A percentile compares a stretch with the other conserved stretches of the same genome.
phyloP scores from a whole-genome alignment of 2,329 filamentous ascomycete genomes.

The Allantophomopsis cytisporea region DNA sequence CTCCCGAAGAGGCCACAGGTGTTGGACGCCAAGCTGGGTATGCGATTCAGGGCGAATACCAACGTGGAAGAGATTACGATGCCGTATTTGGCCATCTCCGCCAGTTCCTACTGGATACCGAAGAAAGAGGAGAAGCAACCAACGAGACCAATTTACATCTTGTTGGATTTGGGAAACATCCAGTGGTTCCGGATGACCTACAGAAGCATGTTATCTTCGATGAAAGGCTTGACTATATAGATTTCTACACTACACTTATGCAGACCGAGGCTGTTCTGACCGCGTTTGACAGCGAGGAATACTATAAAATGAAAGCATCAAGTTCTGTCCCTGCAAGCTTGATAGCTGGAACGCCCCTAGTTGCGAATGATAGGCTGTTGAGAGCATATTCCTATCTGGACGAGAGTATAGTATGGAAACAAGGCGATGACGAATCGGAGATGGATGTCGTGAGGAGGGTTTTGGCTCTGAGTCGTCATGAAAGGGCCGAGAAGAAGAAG shows the following conservation, averaged over 20 bases:
- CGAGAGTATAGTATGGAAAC: neutral
- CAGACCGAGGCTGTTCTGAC: neutral
- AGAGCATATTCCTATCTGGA: neutral
- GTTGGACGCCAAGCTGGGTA: neutral
- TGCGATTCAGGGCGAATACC: neutral
- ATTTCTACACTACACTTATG: slow-evolving; percentile 1
- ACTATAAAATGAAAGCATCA: neutral
- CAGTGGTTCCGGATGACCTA: neutral
- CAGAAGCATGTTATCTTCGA: slow-evolving; percentile 1
- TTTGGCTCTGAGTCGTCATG: neutral
- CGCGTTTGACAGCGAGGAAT: neutral
- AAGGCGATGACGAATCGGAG: neutral
- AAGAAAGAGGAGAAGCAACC: slow-evolving; percentile 56
- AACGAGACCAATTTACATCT: slow-evolving; percentile 31
- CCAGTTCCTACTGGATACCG: slow-evolving; percentile 60
- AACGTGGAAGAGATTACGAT: slow-evolving; percentile 22
- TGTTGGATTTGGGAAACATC: neutral
- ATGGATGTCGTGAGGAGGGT: neutral
- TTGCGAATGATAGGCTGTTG: neutral
- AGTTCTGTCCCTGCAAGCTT: neutral
- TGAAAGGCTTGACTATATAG: slow-evolving; percentile 1
- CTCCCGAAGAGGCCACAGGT: too few relatives aligned
- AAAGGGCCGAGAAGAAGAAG: neutral
- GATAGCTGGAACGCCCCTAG: neutral
- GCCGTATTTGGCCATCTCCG: slow-evolving; percentile 52